Evolutionary conservation across 345 rosid genomes (phyloP), one percentile per base, ranked within the genome.

Genomic region (Brassica incana): DNA sequence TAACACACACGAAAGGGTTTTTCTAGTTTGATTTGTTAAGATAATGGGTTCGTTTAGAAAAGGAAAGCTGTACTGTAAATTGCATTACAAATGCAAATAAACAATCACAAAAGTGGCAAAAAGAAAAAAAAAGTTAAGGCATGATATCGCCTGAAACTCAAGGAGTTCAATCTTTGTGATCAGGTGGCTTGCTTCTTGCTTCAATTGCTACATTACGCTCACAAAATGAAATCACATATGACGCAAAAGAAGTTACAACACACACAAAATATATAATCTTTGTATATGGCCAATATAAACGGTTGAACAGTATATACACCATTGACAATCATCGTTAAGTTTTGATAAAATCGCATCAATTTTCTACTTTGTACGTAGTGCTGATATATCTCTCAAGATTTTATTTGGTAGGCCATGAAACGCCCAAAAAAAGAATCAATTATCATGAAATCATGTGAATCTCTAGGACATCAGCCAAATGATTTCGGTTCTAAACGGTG

Each of bases 161-260:
- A 90, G 87, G 29, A 69, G 68, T 75, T 86, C 95, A 71, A 93
- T 88, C 87, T 82, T 84, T 84, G 72, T 79, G 14, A 76, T 85
- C 90, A 90, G 67, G 58, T 67, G 69, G 52, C 69, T 82, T 38
- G 86, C 75, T 81, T 91, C 97, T 15, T 80, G 54, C 85, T 76
- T 86, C 71, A 84, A 30, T 78, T 81, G 84, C 93, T 93, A 86
- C 91, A 85, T 62, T 36, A 40, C 3, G 11, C 56, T 64, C 48
- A 60, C 35, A 71, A 38, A 43, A 14, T 35, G 15, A 74, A 69
- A 62, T 36, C 9, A 61, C 18, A 20, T 32, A 29, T 6, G 2
- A 68, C 11, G 45, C 61, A 67, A 80, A 75, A 40, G 15, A 35
- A 54, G 8, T 33, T 4, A 33, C 54, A 5, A 25, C 50, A 32